These are phyloP conservation scores for Mrakia blollopis DNA, from an alignment of 768 basidiomycete species.

Conservation along the genomic window DNA sequence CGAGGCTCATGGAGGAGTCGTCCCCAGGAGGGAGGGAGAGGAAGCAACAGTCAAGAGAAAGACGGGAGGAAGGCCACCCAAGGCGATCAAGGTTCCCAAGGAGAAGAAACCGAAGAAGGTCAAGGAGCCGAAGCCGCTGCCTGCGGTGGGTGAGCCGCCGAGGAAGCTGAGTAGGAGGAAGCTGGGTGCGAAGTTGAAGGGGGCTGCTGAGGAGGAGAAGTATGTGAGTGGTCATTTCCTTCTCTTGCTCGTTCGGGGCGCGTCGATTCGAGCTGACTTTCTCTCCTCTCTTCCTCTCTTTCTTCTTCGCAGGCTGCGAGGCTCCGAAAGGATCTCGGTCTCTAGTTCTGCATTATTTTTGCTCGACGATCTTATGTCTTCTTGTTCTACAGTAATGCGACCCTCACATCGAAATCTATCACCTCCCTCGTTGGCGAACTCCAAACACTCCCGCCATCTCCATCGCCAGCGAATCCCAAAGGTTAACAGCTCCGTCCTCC, in stretches of 20 bases:
- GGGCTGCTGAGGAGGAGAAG: slow-evolving; percentile 6
- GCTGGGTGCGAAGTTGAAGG: slow-evolving; percentile 6
- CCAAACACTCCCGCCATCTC: background rate
- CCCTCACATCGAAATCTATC: background rate
- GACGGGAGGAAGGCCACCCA: slow-evolving; percentile 31
- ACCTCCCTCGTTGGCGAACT: background rate
- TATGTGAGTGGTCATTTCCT: background rate
- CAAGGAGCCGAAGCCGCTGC: background rate
- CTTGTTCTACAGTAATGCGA: no score
- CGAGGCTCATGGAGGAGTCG: slow-evolving; percentile 8
- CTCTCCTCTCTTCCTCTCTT: no score
- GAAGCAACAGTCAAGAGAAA: slow-evolving; percentile 29
- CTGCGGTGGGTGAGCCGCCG: background rate
- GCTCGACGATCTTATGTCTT: background rate
- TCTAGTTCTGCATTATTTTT: background rate
- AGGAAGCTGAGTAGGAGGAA: background rate
- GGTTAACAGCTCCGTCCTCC: background rate
- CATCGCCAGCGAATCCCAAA: background rate
- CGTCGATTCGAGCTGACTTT: background rate
- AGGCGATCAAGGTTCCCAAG: slow-evolving; percentile 20
- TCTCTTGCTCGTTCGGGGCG: background rate
- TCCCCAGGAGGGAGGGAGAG: slow-evolving; percentile 32
- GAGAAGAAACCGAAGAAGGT: slow-evolving; percentile 18
- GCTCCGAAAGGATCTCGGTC: background rate
- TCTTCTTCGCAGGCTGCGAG: slow-evolving; percentile 3